These are phyloP conservation scores for Cercophora sp. DNA, from an alignment of 495 filamentous ascomycete species.

Conservation along the genomic window DNA sequence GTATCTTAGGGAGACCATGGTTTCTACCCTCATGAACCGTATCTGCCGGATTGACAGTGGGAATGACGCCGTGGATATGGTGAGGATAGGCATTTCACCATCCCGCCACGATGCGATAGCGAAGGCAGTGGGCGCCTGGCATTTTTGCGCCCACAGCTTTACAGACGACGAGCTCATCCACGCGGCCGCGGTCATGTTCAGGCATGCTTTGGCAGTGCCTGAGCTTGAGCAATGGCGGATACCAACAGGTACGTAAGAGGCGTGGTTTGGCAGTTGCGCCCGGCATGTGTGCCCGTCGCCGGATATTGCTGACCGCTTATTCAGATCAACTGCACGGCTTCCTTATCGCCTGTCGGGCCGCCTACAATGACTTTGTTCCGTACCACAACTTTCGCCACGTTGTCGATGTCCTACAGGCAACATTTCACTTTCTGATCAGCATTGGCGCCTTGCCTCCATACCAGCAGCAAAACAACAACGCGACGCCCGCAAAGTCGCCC, in stretches of 20 bases:
- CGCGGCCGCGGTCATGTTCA: conserved; percentile 75
- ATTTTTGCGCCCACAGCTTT: conserved; percentile 84
- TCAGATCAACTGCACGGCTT: conserved; percentile 69
- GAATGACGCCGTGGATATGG: conserved; percentile 36
- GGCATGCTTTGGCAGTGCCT: conserved; percentile 80
- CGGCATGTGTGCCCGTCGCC: conserved; percentile 2
- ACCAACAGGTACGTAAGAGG: conserved; percentile 57
- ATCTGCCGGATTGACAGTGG: conserved; percentile 69
- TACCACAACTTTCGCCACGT: conserved; percentile 99
- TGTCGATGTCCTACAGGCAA: conserved; percentile 89
- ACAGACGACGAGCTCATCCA: conserved; percentile 83
- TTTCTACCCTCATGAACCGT: conserved; percentile 83
- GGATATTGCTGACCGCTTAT: conserved; percentile 26
- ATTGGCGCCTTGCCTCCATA: conserved; percentile 75
- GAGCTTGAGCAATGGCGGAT: conserved; percentile 77
- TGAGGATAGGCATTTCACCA: conserved; percentile 46
- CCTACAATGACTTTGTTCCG: conserved; percentile 94
- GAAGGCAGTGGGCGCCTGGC: conserved; percentile 71
- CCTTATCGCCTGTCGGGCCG: conserved; percentile 73
- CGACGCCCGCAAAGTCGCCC: conserved; percentile 46
- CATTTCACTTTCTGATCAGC: conserved; percentile 84
- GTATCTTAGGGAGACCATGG: conserved; percentile 81
- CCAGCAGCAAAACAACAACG: conserved; percentile 25
- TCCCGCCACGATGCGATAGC: conserved; percentile 61
- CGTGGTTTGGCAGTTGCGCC: neutral